These are phyloP conservation scores for Lasiosphaeriaceae sp. DNA, from an alignment of 495 filamentous ascomycete genomes.

Conservation along the genomic window DNA sequence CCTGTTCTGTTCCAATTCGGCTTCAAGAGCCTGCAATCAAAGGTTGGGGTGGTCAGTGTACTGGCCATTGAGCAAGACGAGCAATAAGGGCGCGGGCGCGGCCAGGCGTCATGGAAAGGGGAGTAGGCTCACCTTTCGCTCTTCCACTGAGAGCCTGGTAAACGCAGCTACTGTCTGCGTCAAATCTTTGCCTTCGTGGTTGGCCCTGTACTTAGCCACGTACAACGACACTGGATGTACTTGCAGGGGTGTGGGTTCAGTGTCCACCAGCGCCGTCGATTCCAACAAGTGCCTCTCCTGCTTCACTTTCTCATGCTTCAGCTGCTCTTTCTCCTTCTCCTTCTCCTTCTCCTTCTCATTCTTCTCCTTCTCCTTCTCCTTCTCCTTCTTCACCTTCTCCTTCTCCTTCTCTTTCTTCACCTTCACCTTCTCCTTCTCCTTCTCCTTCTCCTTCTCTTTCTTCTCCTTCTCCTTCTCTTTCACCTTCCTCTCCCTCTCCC, in stretches of 20 bases:
- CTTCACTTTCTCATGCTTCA: slow-evolving; percentile 2
- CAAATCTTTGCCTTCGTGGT: no score
- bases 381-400: slow-evolving; percentile 10
- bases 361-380: slow-evolving; percentile 3
- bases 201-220: no score
- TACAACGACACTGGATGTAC: no score
- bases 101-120: no score
- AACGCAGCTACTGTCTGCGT: no score
- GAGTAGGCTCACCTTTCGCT: no score
- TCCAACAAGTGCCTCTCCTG: no score
- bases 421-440: slow-evolving; percentile 20
- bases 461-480: slow-evolving; percentile 22
- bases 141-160: no score
- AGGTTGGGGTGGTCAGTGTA: slow-evolving; percentile 2
- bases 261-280: no score
- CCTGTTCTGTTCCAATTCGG: slow-evolving; percentile 46
- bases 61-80: no score
- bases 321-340: slow-evolving; percentile 12
- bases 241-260: no score
- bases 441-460: slow-evolving; percentile 14
- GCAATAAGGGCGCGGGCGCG: no score
- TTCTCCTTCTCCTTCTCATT: slow-evolving; percentile 13
- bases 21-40: slow-evolving; percentile 31
- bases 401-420: slow-evolving; percentile 19
- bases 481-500: slow-evolving; percentile 20